Evolutionary conservation across 2,329 filamentous ascomycete species (phyloP), one percentile per base, ranked within the genome.

Genomic region (Pseudocercospora eumusae): DNA sequence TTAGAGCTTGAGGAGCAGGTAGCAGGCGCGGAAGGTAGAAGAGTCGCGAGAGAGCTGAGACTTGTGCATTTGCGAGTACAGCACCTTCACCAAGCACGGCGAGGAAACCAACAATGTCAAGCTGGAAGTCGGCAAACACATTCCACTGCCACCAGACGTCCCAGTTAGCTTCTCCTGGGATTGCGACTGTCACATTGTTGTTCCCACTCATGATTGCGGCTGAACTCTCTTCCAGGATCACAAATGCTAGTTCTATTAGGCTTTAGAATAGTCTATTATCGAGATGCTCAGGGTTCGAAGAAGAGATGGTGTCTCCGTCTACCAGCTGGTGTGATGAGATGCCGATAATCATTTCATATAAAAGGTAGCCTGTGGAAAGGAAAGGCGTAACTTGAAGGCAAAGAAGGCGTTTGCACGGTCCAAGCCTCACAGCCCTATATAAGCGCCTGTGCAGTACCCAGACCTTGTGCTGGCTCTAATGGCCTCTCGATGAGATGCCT

Each of bases 81-180:
- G 66, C 81, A 73, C 80, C 80, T 70, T 83, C 52, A 50, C 81
- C 81, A 27, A 83, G 71, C 64, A 83, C 80, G 61, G 81, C 81
- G n/a, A 83, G 78, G 69, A 83, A 83, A 70, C 82, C 82, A 62
- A 84, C 82, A 53, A 84, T 83, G 67, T 84, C 82, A 53, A 84
- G 78, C 66, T 83, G 81, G 56, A 83, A 76, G 55, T 77, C 70
- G 10, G 73, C 64, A 23, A 78, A 68, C 10, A 65, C 63, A 36
- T 70, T 64, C 61, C 72, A 68, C 11, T 77, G 70, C 77, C 77
- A 79, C 64, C 75, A 74, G 72, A 71, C 64, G 2, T 54, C 53
- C 71, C 71, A 71, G 42, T 66, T 64, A 2, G 55, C 45, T 13
- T 64, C 21, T 18, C 69, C 69, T 8, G 70, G 70, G 10, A 63